phyloP scores from a whole-genome alignment of 805 yeast species.

The Wickerhamiella brachini region DNA sequence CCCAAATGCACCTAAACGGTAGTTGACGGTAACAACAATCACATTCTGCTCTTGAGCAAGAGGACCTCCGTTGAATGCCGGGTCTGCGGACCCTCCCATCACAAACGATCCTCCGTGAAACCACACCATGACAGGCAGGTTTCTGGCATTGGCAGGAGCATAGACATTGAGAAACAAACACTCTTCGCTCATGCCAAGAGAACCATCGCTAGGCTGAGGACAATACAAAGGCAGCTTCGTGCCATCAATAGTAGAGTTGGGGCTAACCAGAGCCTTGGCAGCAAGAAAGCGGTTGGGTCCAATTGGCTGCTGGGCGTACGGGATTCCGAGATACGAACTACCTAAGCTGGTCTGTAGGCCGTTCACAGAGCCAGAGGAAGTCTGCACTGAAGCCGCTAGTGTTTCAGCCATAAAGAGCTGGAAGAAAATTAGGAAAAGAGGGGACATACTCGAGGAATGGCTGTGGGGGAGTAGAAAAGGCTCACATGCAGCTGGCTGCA shows the following conservation, averaged over 20 bases:
- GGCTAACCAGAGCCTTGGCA: slow-evolving; percentile 6
- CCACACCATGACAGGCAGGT: slow-evolving; percentile 22
- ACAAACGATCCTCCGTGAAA: slow-evolving; percentile 28
- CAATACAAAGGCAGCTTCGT: slow-evolving; percentile 12
- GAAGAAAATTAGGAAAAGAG: not conserved
- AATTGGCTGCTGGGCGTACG: slow-evolving; percentile 12
- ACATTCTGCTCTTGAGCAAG: slow-evolving; percentile 15
- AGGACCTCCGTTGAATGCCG: slow-evolving; percentile 17
- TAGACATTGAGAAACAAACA: slow-evolving; percentile 13
- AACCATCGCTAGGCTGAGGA: slow-evolving; percentile 3
- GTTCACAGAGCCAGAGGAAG: not conserved
- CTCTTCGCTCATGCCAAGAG: slow-evolving; percentile 9
- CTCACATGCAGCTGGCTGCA: not conserved
- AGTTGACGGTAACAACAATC: slow-evolving; percentile 15
- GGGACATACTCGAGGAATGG: not conserved
- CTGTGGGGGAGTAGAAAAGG: not conserved
- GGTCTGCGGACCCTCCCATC: slow-evolving; percentile 21
- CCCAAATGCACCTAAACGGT: slow-evolving; percentile 15
- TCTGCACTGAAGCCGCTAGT: not conserved
- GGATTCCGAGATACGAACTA: slow-evolving; percentile 1
- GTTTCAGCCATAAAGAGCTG: not conserved
- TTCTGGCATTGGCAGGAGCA: slow-evolving; percentile 4
- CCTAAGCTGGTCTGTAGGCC: not conserved
- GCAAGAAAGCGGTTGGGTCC: slow-evolving; percentile 9
- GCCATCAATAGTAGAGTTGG: slow-evolving; percentile 1